These are phyloP conservation scores for Calonectria crousiana DNA, from an alignment of 2,329 filamentous ascomycete genomes.

Conservation along the genomic window DNA sequence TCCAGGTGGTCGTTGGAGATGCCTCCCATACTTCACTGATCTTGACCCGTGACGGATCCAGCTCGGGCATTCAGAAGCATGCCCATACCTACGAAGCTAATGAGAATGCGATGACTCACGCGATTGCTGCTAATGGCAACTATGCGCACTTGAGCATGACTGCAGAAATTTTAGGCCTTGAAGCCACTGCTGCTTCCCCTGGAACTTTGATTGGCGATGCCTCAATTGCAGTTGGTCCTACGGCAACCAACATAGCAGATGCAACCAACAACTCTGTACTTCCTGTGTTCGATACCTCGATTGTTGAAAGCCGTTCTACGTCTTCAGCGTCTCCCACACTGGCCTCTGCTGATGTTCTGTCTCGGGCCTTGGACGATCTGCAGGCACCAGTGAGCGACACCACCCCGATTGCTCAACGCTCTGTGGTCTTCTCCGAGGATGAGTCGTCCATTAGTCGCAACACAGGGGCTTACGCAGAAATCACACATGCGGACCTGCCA, in stretches of 20 bases:
- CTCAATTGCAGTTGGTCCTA: neutral
- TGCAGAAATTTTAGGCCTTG: neutral
- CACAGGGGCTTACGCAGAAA: neutral
- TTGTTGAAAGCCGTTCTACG: neutral
- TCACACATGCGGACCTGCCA: neutral
- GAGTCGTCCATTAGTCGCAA: conserved; percentile 12
- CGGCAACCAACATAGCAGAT: neutral
- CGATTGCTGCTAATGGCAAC: neutral
- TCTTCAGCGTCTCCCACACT: neutral
- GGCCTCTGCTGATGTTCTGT: neutral
- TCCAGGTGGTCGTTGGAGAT: neutral
- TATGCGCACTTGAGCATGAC: too few species aligned
- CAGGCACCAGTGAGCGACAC: neutral
- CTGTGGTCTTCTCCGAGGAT: neutral
- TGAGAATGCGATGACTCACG: neutral
- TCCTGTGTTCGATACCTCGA: neutral
- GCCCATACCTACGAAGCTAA: neutral
- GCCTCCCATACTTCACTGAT: neutral
- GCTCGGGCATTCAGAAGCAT: too few species aligned
- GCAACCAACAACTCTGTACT: neutral
- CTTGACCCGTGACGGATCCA: neutral
- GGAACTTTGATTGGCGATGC: neutral
- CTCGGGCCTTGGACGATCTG: neutral
- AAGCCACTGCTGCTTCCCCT: too few species aligned
- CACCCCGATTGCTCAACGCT: neutral